Base-by-base conservation (phyloP, 306 rosid species). In the Dicorynia guianensis region DNA sequence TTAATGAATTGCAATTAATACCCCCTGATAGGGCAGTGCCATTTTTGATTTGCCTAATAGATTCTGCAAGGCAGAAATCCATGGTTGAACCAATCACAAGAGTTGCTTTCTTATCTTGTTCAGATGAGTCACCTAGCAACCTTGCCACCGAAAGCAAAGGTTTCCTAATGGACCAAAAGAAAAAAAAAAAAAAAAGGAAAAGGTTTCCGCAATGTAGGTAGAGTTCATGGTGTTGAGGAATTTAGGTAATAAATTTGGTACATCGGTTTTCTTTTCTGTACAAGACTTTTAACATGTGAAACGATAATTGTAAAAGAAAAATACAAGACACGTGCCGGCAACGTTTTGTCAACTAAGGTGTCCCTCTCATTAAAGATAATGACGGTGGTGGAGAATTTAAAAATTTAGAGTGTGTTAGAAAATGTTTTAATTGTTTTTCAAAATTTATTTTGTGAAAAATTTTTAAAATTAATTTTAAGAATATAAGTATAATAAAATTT, bases 181-280 rank as follows among this genome's bases (percentile, higher is more conserved):
- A n/a, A n/a, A n/a, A n/a, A n/a, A n/a, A n/a, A n/a, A n/a, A n/a
- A n/a, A n/a, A n/a, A n/a, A n/a, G n/a, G 10, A 12, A 71, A 20
- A 25, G 63, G 44, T 47, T 52, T 17, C 59, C 30, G 1, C 7
- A 53, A 36, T 53, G 53, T 11, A 11, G 55, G 40, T 40, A 43
- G 43, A 72, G 13, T 72, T 72, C 76, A 30, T 72, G 58, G 67
- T 58, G 67, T 6, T 5, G 63, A 59, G 58, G 59, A 33, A 72
- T 33, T 9, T 7, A 0, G 42, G 46, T 36, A 11, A 57, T 20
- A 25, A 72, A 43, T 72, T 72, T 72, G 77, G 77, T 11, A 10
- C 76, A 55, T 44, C 5, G 11, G 42, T 59, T 46, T 64, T 44
- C 54, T 14, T 43, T 64, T 20, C 38, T 17, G 10, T 15, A 42